Evolutionary conservation across 768 basidiomycete genomes (phyloP), one percentile per base, ranked within the genome.

Genomic region (Mycena indigotica): DNA sequence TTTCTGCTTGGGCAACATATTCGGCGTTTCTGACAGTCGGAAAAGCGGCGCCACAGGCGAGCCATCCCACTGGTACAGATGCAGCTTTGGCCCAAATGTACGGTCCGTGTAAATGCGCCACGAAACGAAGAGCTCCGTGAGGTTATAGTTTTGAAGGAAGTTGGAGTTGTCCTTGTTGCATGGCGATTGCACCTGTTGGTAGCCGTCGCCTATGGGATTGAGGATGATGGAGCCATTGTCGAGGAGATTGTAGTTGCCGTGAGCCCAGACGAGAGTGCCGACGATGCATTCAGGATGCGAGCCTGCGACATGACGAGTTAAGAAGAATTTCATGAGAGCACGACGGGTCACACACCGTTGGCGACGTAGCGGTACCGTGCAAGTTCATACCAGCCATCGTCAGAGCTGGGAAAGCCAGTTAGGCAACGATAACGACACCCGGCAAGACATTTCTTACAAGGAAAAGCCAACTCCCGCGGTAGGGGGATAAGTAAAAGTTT

Each of bases 131-230:
- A 83, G 66, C 64, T 85, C 84, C 28, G 82, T 83, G 52, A 78
- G 69, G 71, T 88, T 84, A 79, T 88, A 91, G 49, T 73, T 70
- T 60, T 87, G 81, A 66, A 91, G 79, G 66, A 89, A 81, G 66
- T 87, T 86, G 24, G 88, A 85, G 19, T 76, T 73, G 17, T 86
- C 84, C 24, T 46, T 15, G 1, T 82, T 81, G 67, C 90, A 92
- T 1, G 86, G 82, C 61, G 88, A 82, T 71, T 92, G 87, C 29
- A 91, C 80, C 70, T 89, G 89, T 67, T 90, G 86, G 67, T 82
- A 84, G 23, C 90, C 90, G 68, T 92, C 90, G 28, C 75, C 77
- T 60, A 87, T 82, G 1, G 88, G 86, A 15, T 65, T 73, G 44
- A 87, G 70, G 44, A 77, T 59, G 50, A 91, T 73, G 19, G 86